Evolutionary conservation across 805 yeast species (phyloP).

Genomic region (Gaillardinia entomophila): DNA sequence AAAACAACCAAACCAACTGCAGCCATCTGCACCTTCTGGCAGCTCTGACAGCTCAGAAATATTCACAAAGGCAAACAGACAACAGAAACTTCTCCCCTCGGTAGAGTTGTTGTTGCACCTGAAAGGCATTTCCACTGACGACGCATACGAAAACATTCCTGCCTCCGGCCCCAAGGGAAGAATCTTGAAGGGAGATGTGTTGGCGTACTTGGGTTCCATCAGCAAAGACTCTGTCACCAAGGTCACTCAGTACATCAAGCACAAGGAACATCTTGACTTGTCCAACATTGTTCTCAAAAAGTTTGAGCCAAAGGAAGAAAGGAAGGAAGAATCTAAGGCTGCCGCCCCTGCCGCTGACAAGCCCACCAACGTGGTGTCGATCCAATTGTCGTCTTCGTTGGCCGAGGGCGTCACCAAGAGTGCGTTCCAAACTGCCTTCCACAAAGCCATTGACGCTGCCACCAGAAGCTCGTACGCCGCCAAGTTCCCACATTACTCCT

Average conservation of each 20-base stretch:
- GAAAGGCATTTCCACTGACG: constrained; percentile 59
- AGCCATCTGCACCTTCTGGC: constrained; percentile 1
- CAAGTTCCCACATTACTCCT: constrained; percentile 31
- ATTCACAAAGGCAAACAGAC: constrained; percentile 50
- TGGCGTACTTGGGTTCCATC: constrained; percentile 75
- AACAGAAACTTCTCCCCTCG: constrained; percentile 71
- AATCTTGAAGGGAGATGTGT: constrained; percentile 83
- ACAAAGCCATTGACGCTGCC: constrained; percentile 23
- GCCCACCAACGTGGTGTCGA: constrained; percentile 22
- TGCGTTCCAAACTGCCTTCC: constrained; percentile 25
- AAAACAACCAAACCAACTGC: constrained; percentile 1
- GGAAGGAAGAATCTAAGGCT: constrained; percentile 5
- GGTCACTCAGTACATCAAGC: constrained; percentile 52
- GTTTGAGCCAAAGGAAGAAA: constrained; percentile 14
- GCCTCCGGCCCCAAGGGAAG: constrained; percentile 92
- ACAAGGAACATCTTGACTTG: constrained; percentile 62
- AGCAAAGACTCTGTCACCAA: constrained; percentile 46
- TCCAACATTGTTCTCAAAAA: constrained; percentile 53
- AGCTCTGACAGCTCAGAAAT: constrained; percentile 4
- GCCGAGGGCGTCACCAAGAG: constrained; percentile 18
- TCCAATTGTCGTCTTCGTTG: constrained; percentile 20
- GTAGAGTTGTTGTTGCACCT: constrained; percentile 61
- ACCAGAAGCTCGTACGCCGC: constrained; percentile 24
- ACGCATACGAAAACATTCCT: constrained; percentile 64
- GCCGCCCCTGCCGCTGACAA: constrained; percentile 11